phyloP scores from a whole-genome alignment of 169 alveolate genomes.

The Plasmodium gonderi region DNA sequence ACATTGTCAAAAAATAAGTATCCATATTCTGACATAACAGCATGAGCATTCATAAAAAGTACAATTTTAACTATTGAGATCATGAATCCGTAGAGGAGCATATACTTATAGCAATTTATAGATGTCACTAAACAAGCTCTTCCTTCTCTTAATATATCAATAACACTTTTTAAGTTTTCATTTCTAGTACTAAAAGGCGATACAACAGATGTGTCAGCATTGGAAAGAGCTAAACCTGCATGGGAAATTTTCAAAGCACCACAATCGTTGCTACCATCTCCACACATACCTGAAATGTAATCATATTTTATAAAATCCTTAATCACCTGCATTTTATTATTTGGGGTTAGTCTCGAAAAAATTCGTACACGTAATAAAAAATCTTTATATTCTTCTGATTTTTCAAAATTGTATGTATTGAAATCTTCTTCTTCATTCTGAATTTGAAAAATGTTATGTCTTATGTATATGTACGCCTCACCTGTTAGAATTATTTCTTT shows the following conservation, averaged over 20 bases:
- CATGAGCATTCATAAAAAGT: slow-evolving; percentile 83
- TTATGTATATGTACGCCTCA: slow-evolving; percentile 41
- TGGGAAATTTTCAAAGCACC: slow-evolving; percentile 94
- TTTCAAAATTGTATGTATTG: not conserved
- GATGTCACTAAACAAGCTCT: slow-evolving; percentile 92
- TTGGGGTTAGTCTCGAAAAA: slow-evolving; percentile 89
- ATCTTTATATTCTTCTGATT: slow-evolving; percentile 32
- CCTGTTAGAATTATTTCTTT: slow-evolving; percentile 72
- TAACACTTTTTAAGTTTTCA: slow-evolving; percentile 88
- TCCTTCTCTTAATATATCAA: slow-evolving; percentile 90
- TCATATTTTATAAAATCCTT: slow-evolving; percentile 87
- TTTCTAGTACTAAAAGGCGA: slow-evolving; percentile 91
- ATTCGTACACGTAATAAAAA: slow-evolving; percentile 75
- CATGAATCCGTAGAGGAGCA: slow-evolving; percentile 91
- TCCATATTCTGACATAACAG: slow-evolving; percentile 90
- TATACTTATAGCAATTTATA: slow-evolving; percentile 90
- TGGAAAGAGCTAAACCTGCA: slow-evolving; percentile 93
- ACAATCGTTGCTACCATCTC: slow-evolving; percentile 96
- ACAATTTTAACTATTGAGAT: slow-evolving; percentile 88
- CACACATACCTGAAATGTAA: slow-evolving; percentile 92
- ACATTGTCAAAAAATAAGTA: slow-evolving; percentile 85
- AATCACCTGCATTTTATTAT: slow-evolving; percentile 89
- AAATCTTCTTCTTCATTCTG: slow-evolving; percentile 14
- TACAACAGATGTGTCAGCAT: slow-evolving; percentile 89
- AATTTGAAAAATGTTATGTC: slow-evolving; percentile 4